Conservation (phyloP, 257 asterid species). For the Nicotiana benthamiana region DNA sequence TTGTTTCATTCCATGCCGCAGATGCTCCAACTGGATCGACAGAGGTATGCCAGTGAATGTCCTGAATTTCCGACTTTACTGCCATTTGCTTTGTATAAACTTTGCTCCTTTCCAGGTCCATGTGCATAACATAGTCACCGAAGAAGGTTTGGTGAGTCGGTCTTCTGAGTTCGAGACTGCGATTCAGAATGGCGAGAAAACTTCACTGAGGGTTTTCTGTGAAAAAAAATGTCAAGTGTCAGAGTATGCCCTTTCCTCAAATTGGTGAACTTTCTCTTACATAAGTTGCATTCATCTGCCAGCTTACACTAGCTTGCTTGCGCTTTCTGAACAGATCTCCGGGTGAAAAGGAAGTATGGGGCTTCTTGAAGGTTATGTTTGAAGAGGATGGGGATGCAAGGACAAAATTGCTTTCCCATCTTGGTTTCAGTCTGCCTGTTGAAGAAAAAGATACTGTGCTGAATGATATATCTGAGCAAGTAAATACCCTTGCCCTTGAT, state of each 20-base stretch:
- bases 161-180: conserved; percentile 87
- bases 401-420: conserved; percentile 82
- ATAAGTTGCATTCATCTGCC: background rate
- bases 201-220: conserved; percentile 69
- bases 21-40: conserved; percentile 57
- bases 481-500: conserved; percentile 50
- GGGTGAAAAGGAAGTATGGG: conserved; percentile 88
- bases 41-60: conserved; percentile 44
- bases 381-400: conserved; percentile 91
- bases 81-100: conserved; percentile 2
- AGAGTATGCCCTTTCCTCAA: conserved; percentile 40
- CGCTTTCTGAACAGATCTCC: conserved; percentile 47
- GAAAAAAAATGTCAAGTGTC: conserved; percentile 82
- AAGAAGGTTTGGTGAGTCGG: conserved; percentile 63
- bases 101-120: conserved; percentile 46
- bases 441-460: conserved; percentile 38
- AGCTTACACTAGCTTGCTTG: conserved; percentile 1
- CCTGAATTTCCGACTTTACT: background rate
- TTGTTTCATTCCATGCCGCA: conserved; percentile 63
- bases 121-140: conserved; percentile 68
- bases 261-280: background rate
- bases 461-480: conserved; percentile 51
- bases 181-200: conserved; percentile 69
- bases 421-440: conserved; percentile 67
- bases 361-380: conserved; percentile 87